Evolutionary conservation across 1,139 yeast genomes (phyloP).

Genomic region (Debaryomycetaceae sp.): DNA sequence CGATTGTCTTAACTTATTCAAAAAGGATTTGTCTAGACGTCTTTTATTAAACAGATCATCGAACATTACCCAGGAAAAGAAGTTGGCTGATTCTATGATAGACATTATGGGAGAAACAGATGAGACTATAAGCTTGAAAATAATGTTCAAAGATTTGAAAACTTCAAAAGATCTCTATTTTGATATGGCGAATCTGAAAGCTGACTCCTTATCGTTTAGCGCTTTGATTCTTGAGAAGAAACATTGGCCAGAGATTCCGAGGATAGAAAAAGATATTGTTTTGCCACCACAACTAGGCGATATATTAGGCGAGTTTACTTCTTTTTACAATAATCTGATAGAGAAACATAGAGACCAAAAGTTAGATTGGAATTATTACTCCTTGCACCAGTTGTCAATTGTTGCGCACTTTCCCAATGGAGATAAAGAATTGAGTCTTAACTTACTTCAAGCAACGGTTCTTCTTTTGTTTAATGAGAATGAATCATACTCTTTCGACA

Average conservation of each 20-base stretch:
- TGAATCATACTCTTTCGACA: conserved; percentile 14
- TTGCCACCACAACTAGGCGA: conserved; percentile 15
- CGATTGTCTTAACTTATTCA: conserved; percentile 30
- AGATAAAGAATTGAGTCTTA: conserved; percentile 31
- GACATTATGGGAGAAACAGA: conserved; percentile 34
- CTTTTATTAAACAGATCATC: conserved; percentile 26
- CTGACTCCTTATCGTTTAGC: conserved; percentile 20
- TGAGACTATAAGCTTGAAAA: conserved; percentile 23
- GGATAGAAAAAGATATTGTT: conserved; percentile 16
- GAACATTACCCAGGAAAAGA: conserved; percentile 21
- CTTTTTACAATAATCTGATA: conserved; percentile 14
- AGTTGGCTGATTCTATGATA: conserved; percentile 23
- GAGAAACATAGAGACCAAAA: conserved; percentile 19
- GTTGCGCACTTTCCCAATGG: conserved; percentile 27
- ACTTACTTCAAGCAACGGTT: conserved; percentile 38
- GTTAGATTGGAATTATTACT: conserved; percentile 30
- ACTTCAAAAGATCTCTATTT: conserved; percentile 18
- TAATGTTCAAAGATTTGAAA: conserved; percentile 34
- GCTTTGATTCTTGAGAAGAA: conserved; percentile 34
- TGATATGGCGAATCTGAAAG: conserved; percentile 8
- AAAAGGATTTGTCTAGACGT: conserved; percentile 36
- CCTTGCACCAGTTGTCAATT: conserved; percentile 34
- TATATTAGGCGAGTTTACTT: conserved; percentile 14
- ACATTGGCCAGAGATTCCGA: conserved; percentile 44
- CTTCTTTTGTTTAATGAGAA: conserved; percentile 27